These are phyloP conservation scores for Quercus robur DNA, from an alignment of 306 rosid species.

Conservation along the genomic window DNA sequence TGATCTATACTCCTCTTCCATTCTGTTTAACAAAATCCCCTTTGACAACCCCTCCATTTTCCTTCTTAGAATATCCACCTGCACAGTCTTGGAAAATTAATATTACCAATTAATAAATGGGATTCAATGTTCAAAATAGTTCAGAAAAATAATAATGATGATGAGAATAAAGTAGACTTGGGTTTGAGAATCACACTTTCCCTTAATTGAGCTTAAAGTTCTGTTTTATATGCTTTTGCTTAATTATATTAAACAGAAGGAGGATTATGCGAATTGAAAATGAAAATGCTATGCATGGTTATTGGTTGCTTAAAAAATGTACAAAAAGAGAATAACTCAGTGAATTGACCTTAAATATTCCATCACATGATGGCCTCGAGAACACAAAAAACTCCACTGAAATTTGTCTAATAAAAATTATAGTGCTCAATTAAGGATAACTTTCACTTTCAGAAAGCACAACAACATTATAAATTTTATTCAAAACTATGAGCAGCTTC, in stretches of 20 bases:
- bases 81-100: constrained; percentile 9
- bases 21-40: constrained; percentile 71
- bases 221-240: neutral
- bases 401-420: neutral
- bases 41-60: constrained; percentile 89
- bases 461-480: neutral
- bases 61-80: constrained; percentile 85
- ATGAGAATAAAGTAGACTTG: neutral
- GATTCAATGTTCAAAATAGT: neutral
- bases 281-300: neutral
- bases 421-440: neutral
- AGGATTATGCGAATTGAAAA: neutral
- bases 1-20: constrained; percentile 91
- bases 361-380: neutral
- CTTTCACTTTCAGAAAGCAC: neutral
- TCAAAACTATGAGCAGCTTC: neutral
- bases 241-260: neutral
- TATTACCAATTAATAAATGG: neutral
- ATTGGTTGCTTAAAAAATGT: neutral
- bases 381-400: neutral
- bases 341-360: neutral
- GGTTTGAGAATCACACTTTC: neutral
- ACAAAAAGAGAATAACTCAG: neutral
- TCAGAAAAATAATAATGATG: neutral
- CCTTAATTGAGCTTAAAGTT: neutral